Percentiles rank a stretch among this genome's conserved stretches.
Conservation (phyloP, 176 grass and related monocot genomes). For the Avena insularis region DNA sequence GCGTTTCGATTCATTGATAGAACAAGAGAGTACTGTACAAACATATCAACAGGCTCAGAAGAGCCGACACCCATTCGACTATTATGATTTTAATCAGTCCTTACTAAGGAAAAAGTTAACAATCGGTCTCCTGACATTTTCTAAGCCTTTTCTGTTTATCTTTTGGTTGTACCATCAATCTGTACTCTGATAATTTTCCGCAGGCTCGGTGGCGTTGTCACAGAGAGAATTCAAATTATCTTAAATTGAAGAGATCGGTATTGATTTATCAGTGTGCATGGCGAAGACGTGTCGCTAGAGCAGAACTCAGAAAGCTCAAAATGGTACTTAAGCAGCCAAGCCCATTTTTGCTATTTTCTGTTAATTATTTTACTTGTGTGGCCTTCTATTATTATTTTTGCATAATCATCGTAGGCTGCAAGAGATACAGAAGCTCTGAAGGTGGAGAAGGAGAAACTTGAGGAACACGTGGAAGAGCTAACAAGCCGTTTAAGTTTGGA, state of each 20-base stretch:
- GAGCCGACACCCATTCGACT: no score
- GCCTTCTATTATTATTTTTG: conserved; percentile 34
- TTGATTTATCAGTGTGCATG: conserved; percentile 84
- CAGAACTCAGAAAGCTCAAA: conserved; percentile 80
- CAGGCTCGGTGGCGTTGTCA: conserved; percentile 74
- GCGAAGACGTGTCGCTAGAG: conserved; percentile 70
- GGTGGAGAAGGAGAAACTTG: conserved; percentile 72
- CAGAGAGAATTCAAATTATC: conserved; percentile 56
- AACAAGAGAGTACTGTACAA: no score
- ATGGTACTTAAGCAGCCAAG: conserved; percentile 56
- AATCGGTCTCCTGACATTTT: background rate
- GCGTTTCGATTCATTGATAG: no score
- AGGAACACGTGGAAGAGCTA: conserved; percentile 68
- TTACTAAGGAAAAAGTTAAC: conserved; percentile 11
- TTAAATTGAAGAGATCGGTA: conserved; percentile 61
- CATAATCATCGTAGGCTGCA: conserved; percentile 54
- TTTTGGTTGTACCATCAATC: conserved; percentile 17
- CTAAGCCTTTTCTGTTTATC: background rate
- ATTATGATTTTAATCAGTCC: background rate
- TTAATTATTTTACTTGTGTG: conserved; percentile 33
- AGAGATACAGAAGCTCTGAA: conserved; percentile 78
- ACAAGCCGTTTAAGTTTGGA: conserved; percentile 63
- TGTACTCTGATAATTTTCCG: conserved; percentile 17
- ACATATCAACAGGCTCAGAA: no score
- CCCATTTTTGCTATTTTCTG: conserved; percentile 37